Evolutionary conservation across 371 early-diverging fungal genomes (phyloP), one percentile per base, ranked within the genome.

Genomic region (Mortierella sp.): DNA sequence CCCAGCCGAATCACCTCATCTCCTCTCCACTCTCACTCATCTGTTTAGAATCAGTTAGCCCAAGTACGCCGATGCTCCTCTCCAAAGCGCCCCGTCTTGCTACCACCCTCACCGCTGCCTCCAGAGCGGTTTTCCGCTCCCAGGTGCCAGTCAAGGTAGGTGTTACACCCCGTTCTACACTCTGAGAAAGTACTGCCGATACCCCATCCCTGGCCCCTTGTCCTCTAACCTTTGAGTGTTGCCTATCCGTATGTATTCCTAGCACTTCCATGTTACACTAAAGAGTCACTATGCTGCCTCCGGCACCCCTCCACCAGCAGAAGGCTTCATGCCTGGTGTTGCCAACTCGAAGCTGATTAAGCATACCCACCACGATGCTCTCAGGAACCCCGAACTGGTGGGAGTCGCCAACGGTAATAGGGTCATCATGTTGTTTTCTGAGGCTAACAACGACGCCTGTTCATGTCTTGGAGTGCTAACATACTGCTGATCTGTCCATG

Each of bases 311-410:
- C 89, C 90, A 21, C 90, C 92, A 0, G 89, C 89, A 12, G 94
- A 93, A 68, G 94, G 95, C 1, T 94, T 92, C 71, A 79, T 90
- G 83, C 89, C 88, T 51, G 93, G 94, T 46, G 90, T 94, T 29
- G 90, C 88, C 25, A 81, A 84, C 57, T 94, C 94, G 27, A 86
- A 85, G 54, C 81, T 93, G 19, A 83, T 95, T 53, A 89, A 88
- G 71, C 62, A 79, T 54, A 89, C 89, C 8, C 83, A 83, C 21
- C 93, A 92, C 52, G 87, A 88, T 45, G 91, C 90, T 16, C 81
- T 95, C 40, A 85, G 88, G 25, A 92, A 90, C 67, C 91, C 92
- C 12, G 95, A 94, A 72, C 78, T 95, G 13, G 83, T 84, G 34
- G 86, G 85, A 54, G 86, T 86, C 48, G 84, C 81, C 44, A 81